phyloP scores from a whole-genome alignment of 345 rosid genomes.

The Tarenaya hassleriana region DNA sequence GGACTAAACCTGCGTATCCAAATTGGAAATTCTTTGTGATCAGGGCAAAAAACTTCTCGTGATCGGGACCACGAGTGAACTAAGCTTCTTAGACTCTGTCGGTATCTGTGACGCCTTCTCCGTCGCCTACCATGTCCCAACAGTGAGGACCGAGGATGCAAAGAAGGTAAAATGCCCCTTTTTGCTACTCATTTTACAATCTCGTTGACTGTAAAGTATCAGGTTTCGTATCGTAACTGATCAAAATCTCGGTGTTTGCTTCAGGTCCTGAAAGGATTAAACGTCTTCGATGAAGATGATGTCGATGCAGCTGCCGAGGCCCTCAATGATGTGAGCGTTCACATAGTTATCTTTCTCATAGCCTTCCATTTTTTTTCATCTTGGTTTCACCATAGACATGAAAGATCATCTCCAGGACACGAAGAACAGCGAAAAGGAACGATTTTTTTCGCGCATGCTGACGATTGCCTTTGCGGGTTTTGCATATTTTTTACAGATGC shows the following conservation, averaged over 20 bases:
- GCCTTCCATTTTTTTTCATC: not conserved
- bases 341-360: not conserved
- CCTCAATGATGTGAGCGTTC: slow-evolving; percentile 62
- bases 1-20: no score
- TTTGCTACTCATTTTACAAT: not conserved
- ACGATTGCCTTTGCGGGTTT: no score
- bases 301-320: slow-evolving; percentile 70
- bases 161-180: slow-evolving; percentile 94
- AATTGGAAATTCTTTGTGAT: slow-evolving; percentile 10
- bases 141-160: slow-evolving; percentile 60
- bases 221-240: not conserved
- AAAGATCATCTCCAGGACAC: no score
- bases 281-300: slow-evolving; percentile 71
- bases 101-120: slow-evolving; percentile 72
- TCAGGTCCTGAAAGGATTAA: slow-evolving; percentile 65
- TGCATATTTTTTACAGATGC: slow-evolving; percentile 23
- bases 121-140: slow-evolving; percentile 67
- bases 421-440: not conserved
- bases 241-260: not conserved
- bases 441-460: no score
- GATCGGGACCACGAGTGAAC: slow-evolving; percentile 89
- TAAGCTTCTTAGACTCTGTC: slow-evolving; percentile 69
- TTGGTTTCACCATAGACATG: not conserved
- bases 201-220: not conserved
- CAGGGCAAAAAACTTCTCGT: slow-evolving; percentile 92